A percentile compares a stretch with the other conserved stretches of the same genome.
phyloP scores from a whole-genome alignment of 495 filamentous ascomycete genomes.

The Cudoniella acicularis region DNA sequence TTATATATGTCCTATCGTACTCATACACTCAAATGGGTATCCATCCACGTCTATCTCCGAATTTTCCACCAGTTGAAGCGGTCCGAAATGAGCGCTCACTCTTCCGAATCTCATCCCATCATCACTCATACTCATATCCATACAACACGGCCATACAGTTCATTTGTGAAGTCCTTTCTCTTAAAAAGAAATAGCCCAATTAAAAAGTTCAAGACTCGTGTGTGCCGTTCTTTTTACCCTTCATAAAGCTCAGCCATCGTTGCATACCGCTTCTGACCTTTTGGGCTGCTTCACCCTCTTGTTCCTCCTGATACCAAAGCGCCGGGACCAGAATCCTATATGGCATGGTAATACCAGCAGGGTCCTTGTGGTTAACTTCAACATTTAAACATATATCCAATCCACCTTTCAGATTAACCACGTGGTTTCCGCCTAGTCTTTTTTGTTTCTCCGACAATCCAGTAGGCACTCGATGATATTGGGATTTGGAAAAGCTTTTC shows the following conservation, averaged over 20 bases:
- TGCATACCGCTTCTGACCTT: constrained; percentile 5
- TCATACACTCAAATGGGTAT: too few relatives aligned
- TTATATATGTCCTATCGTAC: too few relatives aligned
- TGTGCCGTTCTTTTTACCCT: neutral
- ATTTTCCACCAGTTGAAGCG: too few relatives aligned
- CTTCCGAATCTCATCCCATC: too few relatives aligned
- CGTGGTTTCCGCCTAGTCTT: constrained; percentile 36
- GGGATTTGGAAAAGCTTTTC: constrained; percentile 33
- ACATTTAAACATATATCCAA: constrained; percentile 83
- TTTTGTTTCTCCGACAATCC: constrained; percentile 58
- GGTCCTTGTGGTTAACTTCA: constrained; percentile 80
- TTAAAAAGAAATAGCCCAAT: too few relatives aligned
- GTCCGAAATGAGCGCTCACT: too few relatives aligned
- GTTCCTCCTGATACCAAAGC: constrained; percentile 50
- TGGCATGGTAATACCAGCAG: constrained; percentile 80
- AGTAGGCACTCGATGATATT: constrained; percentile 71
- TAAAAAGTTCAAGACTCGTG: neutral
- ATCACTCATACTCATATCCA: too few relatives aligned
- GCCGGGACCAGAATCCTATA: constrained; percentile 84
- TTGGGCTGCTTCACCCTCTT: neutral
- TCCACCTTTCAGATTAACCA: constrained; percentile 66
- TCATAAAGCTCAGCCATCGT: constrained; percentile 6
- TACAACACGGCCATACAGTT: too few relatives aligned
- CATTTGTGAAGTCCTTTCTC: too few relatives aligned
- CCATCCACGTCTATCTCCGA: too few relatives aligned